phyloP scores from a whole-genome alignment of 1,284 basidiomycete genomes.

The Nidula niveotomentosa region DNA sequence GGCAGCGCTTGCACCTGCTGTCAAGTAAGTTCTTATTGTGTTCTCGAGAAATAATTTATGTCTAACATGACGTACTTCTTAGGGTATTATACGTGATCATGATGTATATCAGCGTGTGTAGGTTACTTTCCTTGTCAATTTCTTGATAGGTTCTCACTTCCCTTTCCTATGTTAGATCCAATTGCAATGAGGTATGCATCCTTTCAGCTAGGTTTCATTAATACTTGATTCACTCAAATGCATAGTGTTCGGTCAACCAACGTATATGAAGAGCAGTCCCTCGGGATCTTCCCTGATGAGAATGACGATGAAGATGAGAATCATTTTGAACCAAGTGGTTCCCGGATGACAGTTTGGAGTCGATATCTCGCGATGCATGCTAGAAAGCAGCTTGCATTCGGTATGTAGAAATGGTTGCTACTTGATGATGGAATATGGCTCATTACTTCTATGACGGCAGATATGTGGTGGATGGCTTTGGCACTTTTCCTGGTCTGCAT shows the following conservation, averaged over 20 bases:
- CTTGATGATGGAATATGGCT: background rate
- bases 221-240: constrained; percentile 3
- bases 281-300: constrained; percentile 62
- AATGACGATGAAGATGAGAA: constrained; percentile 76
- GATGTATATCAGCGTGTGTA: constrained; percentile 63
- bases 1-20: constrained; percentile 61
- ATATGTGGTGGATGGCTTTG: constrained; percentile 89
- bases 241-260: constrained; percentile 92
- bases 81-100: constrained; percentile 77
- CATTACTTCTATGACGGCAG: constrained; percentile 32
- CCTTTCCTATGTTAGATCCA: constrained; percentile 43
- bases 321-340: constrained; percentile 42
- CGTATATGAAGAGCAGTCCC: constrained; percentile 83
- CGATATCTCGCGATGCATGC: constrained; percentile 80
- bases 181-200: constrained; percentile 67
- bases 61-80: background rate
- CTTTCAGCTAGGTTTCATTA: background rate
- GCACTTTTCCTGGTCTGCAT: constrained; percentile 85
- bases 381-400: constrained; percentile 86
- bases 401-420: constrained; percentile 32
- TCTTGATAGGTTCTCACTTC: too few species aligned
- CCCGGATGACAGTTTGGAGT: constrained; percentile 68
- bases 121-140: background rate
- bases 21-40: constrained; percentile 41
- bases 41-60: too few species aligned